Evolutionary conservation across 805 yeast species (phyloP), one percentile per base, ranked within the genome.

Genomic region (Wickerhamomyces canadensis): DNA sequence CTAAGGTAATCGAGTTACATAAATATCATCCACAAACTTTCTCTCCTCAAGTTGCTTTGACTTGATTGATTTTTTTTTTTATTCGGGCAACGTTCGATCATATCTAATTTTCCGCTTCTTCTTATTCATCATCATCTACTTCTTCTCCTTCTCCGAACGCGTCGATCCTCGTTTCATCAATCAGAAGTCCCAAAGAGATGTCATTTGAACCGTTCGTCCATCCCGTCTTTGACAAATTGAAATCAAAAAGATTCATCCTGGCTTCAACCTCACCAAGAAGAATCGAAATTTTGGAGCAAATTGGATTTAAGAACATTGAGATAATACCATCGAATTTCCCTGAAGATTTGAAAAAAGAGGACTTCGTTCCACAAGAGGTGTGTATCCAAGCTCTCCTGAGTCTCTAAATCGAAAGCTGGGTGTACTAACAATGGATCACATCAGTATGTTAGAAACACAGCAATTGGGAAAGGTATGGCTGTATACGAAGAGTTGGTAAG

Each of bases 211-310:
- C 52, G 12, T 50, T 62, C 31, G 38, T 51, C 2, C 62, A 62
- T 41, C 61, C 68, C 10, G 47, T 67, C 5, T 60, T 55, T 41
- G 43, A 52, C 1, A 33, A 36, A 32, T 39, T 28, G 44, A 41
- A 43, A 9, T 11, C 31, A 10, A 44, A 40, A 36, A 41, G 49
- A 22, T 39, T 89, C 19, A 64, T 86, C 5, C 67, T 91, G 6
- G 96, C 95, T 0, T 86, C 96, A 3, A 72, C 84, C 1, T 89
- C 97, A 0, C 91, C 94, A 3, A 68, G 96, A 42, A 64, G 98
- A 40, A 60, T 65, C 37, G 85, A 84, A 38, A 81, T 93, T n/a
- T 51, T 93, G 21, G 52, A 58, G 5, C 76, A 81, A 47, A 57
- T 83, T 55, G 80, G 80, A 0, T 58, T 83, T 26, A 34, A 55